Evolutionary conservation across 257 asterid genomes (phyloP), one percentile per base, ranked within the genome.

Genomic region (Eucommia ulmoides): DNA sequence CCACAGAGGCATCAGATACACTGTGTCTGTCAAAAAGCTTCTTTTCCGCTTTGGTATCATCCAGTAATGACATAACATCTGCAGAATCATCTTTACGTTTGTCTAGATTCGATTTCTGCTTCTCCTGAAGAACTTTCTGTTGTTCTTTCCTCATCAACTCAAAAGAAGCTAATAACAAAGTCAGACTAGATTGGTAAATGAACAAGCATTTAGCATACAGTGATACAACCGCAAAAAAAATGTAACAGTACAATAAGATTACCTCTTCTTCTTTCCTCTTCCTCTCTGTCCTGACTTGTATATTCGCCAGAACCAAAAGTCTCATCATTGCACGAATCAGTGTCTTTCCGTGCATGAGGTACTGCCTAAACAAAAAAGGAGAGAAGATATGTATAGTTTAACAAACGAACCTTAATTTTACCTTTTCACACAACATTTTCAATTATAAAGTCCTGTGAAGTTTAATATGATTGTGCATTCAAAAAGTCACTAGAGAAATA

Each of bases 61-160:
- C 77, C 65, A 66, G 66, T 55, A 50, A 53, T 55, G 50, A 76
- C 22, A 49, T 56, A 26, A 69, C 60, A 57, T 65, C 88, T 21
- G 77, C 53, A 58, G 61, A 68, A 33, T 70, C 79, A 65, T 54
- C 54, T 60, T 59, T 75, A 56, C 49, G 68, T 68, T 82, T 74
- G 56, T 74, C 87, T 58, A 53, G 51, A 52, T 60, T 73, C n/a
- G 56, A 22, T 51, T 63, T 78, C 67, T 83, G 92, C 75, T 91
- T 86, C 81, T 86, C 94, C 62, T 77, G 97, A 42, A 83, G 81
- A 54, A 65, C 73, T 72, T 74, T 86, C 0, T 79, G 94, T 50
- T 91, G 99, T 62, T 87, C 99, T 73, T 83, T 87, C 70, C 99
- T 81, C 83, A 85, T 79, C 67, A 67, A 72, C 78, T 87, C 99